These are phyloP conservation scores for Marasmius oreades DNA, from an alignment of 1,284 basidiomycete genomes.

Conservation along the genomic window DNA sequence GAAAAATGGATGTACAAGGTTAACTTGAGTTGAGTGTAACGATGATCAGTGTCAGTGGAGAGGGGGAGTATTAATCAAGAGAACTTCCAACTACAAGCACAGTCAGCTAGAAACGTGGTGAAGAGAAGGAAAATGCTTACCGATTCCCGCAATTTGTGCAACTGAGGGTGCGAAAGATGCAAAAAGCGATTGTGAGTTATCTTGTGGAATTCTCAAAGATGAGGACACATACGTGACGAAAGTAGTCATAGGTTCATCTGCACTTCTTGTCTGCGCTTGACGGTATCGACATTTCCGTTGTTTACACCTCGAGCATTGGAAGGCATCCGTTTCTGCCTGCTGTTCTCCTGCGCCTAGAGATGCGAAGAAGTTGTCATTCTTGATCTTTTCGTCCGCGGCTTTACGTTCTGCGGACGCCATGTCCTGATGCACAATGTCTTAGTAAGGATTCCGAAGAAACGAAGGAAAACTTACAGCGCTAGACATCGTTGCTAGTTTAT, in stretches of 20 bases:
- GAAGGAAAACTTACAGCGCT: conserved; percentile 57
- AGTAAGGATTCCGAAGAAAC: background rate
- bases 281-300: conserved; percentile 91
- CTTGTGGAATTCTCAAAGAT: conserved; percentile 8
- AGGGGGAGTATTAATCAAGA: conserved; percentile 9
- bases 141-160: conserved; percentile 20
- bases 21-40: too few relatives aligned
- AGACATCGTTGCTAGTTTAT: conserved; percentile 77
- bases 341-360: conserved; percentile 88
- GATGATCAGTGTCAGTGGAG: too few relatives aligned
- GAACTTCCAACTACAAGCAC: conserved; percentile 18
- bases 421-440: conserved; percentile 50
- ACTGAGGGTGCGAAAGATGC: conserved; percentile 8
- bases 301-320: conserved; percentile 95
- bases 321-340: conserved; percentile 95
- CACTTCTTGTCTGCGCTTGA: conserved; percentile 91
- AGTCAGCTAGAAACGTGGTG: too few relatives aligned
- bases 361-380: conserved; percentile 88
- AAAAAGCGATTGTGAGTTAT: background rate
- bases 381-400: conserved; percentile 78
- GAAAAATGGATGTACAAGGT: too few relatives aligned
- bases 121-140: background rate
- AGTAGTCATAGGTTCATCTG: conserved; percentile 93
- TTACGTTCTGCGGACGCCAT: conserved; percentile 95
- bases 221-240: conserved; percentile 26